phyloP scores from a whole-genome alignment of 2,329 filamentous ascomycete species.

The Hawksworthiomyces lignivorus region DNA sequence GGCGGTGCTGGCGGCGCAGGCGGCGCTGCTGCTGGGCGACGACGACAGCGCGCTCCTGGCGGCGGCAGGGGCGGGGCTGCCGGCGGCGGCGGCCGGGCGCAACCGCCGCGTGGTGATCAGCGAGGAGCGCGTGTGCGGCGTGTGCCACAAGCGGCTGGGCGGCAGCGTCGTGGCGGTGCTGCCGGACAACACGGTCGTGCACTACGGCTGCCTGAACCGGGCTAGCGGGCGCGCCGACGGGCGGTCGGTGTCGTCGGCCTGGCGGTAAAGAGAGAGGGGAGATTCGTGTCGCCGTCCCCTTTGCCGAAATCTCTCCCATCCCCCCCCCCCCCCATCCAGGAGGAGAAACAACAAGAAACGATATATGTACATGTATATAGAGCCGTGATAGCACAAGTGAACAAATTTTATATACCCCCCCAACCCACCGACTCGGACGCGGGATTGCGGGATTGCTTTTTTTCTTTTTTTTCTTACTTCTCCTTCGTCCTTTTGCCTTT shows the following conservation, averaged over 20 bases:
- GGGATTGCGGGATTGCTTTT: no score
- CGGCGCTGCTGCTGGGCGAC: constrained; percentile 65
- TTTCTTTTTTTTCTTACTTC: neutral
- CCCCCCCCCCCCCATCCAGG: no score
- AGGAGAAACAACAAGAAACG: no score
- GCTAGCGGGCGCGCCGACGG: constrained; percentile 30
- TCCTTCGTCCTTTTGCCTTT: neutral
- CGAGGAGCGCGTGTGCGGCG: constrained; percentile 83
- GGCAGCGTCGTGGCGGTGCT: constrained; percentile 87
- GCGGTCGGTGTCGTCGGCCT: constrained; percentile 1
- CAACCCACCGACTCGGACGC: no score
- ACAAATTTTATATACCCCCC: no score
- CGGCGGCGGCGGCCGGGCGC: constrained; percentile 42
- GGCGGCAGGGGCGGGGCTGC: constrained; percentile 24
- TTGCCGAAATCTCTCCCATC: no score
- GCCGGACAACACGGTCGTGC: constrained; percentile 73
- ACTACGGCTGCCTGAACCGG: constrained; percentile 66
- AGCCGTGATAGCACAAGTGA: no score
- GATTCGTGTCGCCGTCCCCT: no score
- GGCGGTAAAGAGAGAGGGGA: neutral
- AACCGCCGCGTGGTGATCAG: constrained; percentile 67
- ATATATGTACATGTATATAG: neutral
- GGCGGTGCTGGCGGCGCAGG: constrained; percentile 70
- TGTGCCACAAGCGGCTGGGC: constrained; percentile 88
- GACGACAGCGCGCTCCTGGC: neutral